These are phyloP conservation scores for Beauveria sp. DNA, from an alignment of 2,329 filamentous ascomycete genomes.

Conservation along the genomic window DNA sequence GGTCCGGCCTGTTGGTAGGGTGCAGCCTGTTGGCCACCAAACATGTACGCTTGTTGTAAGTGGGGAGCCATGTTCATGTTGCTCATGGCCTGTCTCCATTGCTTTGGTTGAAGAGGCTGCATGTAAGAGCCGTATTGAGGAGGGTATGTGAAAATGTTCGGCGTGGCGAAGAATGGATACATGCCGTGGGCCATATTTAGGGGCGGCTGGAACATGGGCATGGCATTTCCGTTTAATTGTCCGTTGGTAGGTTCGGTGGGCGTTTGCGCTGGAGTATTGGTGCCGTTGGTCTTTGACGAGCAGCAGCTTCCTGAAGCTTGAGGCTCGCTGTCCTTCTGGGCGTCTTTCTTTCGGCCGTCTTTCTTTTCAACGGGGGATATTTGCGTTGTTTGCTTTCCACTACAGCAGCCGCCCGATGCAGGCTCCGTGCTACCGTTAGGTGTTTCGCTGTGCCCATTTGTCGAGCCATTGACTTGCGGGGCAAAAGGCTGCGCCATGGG, in stretches of 20 bases:
- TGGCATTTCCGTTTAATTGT: slow-evolving; percentile 15
- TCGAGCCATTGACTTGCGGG: slow-evolving; percentile 13
- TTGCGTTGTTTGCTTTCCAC: slow-evolving; percentile 10
- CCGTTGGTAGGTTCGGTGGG: slow-evolving; percentile 21
- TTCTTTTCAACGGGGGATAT: neutral
- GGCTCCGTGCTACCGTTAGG: slow-evolving; percentile 3
- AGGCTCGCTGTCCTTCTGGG: slow-evolving; percentile 10
- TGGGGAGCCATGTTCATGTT: slow-evolving; percentile 30
- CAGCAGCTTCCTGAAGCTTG: slow-evolving; percentile 26
- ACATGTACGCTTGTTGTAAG: slow-evolving; percentile 18
- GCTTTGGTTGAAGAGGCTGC: slow-evolving; percentile 46
- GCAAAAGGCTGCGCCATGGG: slow-evolving; percentile 20
- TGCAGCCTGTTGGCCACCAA: slow-evolving; percentile 18
- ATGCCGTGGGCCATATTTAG: slow-evolving; percentile 31
- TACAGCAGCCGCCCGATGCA: slow-evolving; percentile 18
- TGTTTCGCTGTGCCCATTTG: slow-evolving; percentile 19
- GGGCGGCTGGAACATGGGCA: slow-evolving; percentile 28
- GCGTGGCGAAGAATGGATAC: slow-evolving; percentile 34
- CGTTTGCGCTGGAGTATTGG: neutral
- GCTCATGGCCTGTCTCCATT: slow-evolving; percentile 42
- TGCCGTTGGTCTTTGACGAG: slow-evolving; percentile 22
- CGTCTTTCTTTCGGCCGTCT: neutral
- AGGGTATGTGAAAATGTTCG: slow-evolving; percentile 44
- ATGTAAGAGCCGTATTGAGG: slow-evolving; percentile 47
- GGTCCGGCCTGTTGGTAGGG: slow-evolving; percentile 17